These are phyloP conservation scores for Tulasnella sp. DNA, from an alignment of 768 basidiomycete genomes.

Conservation along the genomic window DNA sequence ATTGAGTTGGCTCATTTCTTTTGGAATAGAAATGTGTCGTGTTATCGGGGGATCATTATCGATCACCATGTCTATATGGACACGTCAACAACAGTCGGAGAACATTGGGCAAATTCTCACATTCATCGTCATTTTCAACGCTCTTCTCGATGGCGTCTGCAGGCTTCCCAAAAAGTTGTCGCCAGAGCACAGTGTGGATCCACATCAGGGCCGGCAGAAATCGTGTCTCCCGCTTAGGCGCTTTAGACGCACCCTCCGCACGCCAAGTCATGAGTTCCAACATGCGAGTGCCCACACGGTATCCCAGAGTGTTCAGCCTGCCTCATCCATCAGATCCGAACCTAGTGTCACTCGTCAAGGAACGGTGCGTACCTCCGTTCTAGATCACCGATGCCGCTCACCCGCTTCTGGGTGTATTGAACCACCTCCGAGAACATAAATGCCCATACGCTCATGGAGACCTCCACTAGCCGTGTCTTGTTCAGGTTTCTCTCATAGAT, in stretches of 20 bases:
- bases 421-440: slow-evolving; percentile 92
- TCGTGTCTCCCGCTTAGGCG: slow-evolving; percentile 85
- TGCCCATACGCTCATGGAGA: slow-evolving; percentile 68
- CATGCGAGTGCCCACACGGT: slow-evolving; percentile 78
- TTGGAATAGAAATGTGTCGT: slow-evolving; percentile 83
- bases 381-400: slow-evolving; percentile 87
- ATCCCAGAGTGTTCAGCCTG: slow-evolving; percentile 85
- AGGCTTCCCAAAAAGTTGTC: slow-evolving; percentile 81
- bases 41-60: slow-evolving; percentile 93
- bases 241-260: slow-evolving; percentile 61
- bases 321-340: not conserved
- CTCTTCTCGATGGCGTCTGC: slow-evolving; percentile 95
- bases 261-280: slow-evolving; percentile 80
- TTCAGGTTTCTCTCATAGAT: slow-evolving; percentile 86
- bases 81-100: not conserved
- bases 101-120: slow-evolving; percentile 32
- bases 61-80: slow-evolving; percentile 78
- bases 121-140: slow-evolving; percentile 94
- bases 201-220: slow-evolving; percentile 86
- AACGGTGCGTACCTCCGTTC: slow-evolving; percentile 60
- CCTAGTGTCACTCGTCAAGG: slow-evolving; percentile 2
- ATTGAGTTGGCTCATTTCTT: slow-evolving; percentile 84
- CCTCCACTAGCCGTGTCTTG: slow-evolving; percentile 75
- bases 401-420: slow-evolving; percentile 91
- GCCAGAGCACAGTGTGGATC: slow-evolving; percentile 92